Evolutionary conservation across 2,329 filamentous ascomycete species (phyloP), one percentile per base, ranked within the genome.

Genomic region (Aspergillus neotritici): DNA sequence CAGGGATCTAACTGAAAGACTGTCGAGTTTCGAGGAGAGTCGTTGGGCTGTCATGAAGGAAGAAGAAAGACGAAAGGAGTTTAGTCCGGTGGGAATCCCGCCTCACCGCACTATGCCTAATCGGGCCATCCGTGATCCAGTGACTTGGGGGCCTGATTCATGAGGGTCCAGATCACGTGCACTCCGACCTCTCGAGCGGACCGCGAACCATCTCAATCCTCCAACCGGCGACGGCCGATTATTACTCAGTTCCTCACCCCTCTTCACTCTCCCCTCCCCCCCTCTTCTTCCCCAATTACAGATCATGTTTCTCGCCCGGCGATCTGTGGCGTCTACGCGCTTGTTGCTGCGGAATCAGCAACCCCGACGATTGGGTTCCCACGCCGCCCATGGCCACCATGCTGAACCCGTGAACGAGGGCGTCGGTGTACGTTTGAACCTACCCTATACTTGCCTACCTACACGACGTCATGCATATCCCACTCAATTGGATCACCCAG

Each of bases 361-460:
- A 48, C 65, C 68, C 41, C 67, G 67, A 47, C 67, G 70, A 54
- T 70, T 64, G 52, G 69, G 60, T 50, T 71, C 69, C 4, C 62
- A 69, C 44, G 57, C 65, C 46, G 65, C 64, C 38, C 17, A 34
- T 31, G 38, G 31, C 52, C 54, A 58, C 50, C 65, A 68, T 53
- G 58, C 61, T 41, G 66, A 65, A 42, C 67, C 70, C 38, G 69
- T 71, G 47, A 71, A 67, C 45, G 70, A 73, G 56, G 55, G 62
- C 53, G 64, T 71, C 51, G 69, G 70, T 45, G 70, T 73, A 68
- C 54, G 70, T 62, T 54, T 38, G 47, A 51, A 50, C 47, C 46
- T 48, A 41, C 38, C 48, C 40, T 15, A 25, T 8, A 8, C 5
- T 8, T 25, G 7, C 21, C 21, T 25, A 25, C 9, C 21, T 3